phyloP scores from a whole-genome alignment of 1,284 basidiomycete species.

The Boletus sp. region DNA sequence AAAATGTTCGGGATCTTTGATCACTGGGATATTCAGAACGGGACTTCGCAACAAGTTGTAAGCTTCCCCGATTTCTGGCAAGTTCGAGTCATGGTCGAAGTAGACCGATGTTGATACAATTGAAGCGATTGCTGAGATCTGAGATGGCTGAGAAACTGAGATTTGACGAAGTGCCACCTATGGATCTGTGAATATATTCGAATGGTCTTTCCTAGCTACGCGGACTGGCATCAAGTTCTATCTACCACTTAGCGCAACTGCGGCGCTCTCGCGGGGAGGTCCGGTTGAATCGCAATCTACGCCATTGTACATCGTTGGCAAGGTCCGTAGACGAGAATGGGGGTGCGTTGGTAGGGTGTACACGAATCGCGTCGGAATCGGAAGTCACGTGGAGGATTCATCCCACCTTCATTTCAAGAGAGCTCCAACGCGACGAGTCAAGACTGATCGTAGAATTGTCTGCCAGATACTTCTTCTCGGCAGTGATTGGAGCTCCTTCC shows the following conservation, averaged over 20 bases:
- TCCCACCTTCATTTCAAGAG: constrained; percentile 1
- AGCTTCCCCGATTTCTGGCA: constrained; percentile 5
- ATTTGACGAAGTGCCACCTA: no score
- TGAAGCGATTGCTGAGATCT: no score
- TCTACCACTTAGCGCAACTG: neutral
- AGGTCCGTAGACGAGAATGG: no score
- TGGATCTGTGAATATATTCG: neutral
- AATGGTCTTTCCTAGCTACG: constrained; percentile 8
- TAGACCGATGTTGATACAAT: neutral
- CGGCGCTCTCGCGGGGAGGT: no score
- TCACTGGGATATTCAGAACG: constrained; percentile 56
- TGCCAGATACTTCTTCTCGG: neutral
- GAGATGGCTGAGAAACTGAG: no score
- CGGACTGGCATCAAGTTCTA: constrained; percentile 7
- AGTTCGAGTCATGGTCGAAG: neutral
- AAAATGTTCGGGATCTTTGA: constrained; percentile 40
- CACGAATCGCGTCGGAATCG: constrained; percentile 9
- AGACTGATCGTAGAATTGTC: neutral
- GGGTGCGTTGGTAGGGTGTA: constrained; percentile 3
- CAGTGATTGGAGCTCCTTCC: neutral
- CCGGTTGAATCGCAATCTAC: neutral
- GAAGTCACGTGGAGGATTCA: constrained; percentile 6
- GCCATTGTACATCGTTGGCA: constrained; percentile 1
- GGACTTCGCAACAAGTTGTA: constrained; percentile 48
- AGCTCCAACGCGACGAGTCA: no score